Evolutionary conservation across 2,329 filamentous ascomycete genomes (phyloP), one percentile per base, ranked within the genome.

Genomic region (Tolypocladium sp.): DNA sequence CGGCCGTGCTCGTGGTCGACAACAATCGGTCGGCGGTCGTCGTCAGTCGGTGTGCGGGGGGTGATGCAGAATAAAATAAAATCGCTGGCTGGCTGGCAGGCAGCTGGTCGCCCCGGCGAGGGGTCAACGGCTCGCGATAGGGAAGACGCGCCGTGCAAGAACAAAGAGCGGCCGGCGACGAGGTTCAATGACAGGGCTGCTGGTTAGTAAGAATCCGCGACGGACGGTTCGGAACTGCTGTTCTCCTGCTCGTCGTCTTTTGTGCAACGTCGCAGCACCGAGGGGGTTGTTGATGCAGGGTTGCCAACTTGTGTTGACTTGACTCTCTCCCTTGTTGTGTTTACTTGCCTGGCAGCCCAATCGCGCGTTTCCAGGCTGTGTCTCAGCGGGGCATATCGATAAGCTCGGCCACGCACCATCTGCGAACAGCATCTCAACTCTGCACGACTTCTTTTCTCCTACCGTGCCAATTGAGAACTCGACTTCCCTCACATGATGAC

Each of bases 301-400:
- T 57, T 51, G 30, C 30, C 37, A 58, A 41, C 38, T 37, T 33
- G 49, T 58, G 57, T 58, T 55, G 54, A 55, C 54, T 42, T 33
- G 54, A n/a, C 37, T 22, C 22, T 38, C 22, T 51, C 22, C 54
- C 22, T 51, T 55, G 55, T 55, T 60, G 52, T 60, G 56, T 60
- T 60, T 60, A 60, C 56, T 57, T 38, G 51, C 35, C 44, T 20
- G 35, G 41, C 46, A 37, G 15, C 44, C 56, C 57, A 58, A 35
- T 56, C n/a, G 42, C 42, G 40, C 22, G 55, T 38, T 41, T 40
- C 8, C 52, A 5, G 44, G 15, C 17, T 37, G 42, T 40, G 30
- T 57, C 51, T 35, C 22, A 13, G 61, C 59, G 57, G 61, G 59
- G 61, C 57, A 59, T 62, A 64, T 64, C 62, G 62, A 64, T 61